phyloP scores from a whole-genome alignment of 2,329 filamentous ascomycete species.

The Thelonectria rubi region DNA sequence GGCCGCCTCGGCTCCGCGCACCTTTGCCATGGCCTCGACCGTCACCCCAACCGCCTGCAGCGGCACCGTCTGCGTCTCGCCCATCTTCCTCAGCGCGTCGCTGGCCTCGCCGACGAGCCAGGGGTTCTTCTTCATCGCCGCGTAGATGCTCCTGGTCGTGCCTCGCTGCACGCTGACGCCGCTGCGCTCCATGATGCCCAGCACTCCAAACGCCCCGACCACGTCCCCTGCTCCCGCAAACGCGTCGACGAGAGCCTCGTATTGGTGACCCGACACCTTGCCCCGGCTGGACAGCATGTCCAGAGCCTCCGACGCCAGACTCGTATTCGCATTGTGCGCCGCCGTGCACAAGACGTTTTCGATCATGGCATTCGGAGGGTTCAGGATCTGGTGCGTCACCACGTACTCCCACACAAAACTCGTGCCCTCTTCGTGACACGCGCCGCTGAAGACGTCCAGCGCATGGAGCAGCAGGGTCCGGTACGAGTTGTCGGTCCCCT shows the following conservation, averaged over 20 bases:
- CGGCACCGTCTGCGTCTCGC: constrained; percentile 48
- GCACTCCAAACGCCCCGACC: constrained; percentile 70
- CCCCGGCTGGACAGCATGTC: constrained; percentile 52
- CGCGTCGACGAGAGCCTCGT: constrained; percentile 79
- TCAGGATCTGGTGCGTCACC: constrained; percentile 57
- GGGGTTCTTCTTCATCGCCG: constrained; percentile 59
- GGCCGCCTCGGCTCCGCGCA: constrained; percentile 43
- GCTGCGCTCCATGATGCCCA: constrained; percentile 75
- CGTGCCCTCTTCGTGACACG: constrained; percentile 70
- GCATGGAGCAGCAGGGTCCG: constrained; percentile 72
- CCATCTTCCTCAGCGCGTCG: constrained; percentile 63
- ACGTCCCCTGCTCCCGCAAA: constrained; percentile 71
- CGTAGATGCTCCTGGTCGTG: constrained; percentile 71
- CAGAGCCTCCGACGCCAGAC: constrained; percentile 76
- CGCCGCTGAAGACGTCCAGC: constrained; percentile 77
- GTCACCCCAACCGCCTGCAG: constrained; percentile 48
- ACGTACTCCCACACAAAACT: constrained; percentile 75
- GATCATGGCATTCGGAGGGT: constrained; percentile 67
- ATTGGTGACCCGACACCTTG: constrained; percentile 73
- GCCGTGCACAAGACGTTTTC: constrained; percentile 77
- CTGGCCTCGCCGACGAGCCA: constrained; percentile 62
- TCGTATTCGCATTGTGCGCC: constrained; percentile 71
- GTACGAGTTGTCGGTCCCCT: constrained; percentile 50
- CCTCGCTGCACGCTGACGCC: constrained; percentile 62
- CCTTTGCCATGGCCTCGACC: constrained; percentile 47